phyloP scores from a whole-genome alignment of 495 filamentous ascomycete species.

The Xylaria grammica region DNA sequence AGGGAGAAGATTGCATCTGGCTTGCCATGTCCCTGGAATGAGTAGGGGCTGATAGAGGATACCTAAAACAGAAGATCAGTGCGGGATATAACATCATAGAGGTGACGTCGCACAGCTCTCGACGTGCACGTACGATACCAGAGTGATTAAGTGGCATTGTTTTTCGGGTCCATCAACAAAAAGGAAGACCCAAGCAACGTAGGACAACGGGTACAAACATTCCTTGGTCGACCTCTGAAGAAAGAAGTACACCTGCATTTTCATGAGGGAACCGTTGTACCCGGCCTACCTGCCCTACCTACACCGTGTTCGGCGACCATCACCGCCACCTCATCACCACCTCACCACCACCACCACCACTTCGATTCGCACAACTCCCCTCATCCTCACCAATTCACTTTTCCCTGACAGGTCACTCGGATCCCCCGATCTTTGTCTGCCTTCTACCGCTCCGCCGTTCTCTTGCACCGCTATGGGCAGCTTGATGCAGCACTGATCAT shows the following conservation, averaged over 20 bases:
- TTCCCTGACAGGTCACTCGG: not conserved
- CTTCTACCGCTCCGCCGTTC: not conserved
- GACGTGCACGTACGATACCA: not conserved
- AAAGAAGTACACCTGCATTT: not conserved
- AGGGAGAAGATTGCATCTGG: conserved; percentile 1
- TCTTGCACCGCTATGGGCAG: conserved; percentile 3
- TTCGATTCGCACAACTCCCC: not conserved
- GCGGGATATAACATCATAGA: conserved; percentile 17
- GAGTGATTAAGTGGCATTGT: conserved; percentile 9
- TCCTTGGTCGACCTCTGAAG: not conserved
- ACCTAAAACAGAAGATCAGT: conserved; percentile 7
- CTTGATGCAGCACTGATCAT: not conserved
- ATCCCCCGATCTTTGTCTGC: not conserved
- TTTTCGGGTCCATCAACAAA: not conserved
- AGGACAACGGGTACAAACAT: conserved; percentile 10
- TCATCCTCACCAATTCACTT: not conserved
- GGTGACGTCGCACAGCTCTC: conserved; percentile 7
- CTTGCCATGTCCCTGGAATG: conserved; percentile 1
- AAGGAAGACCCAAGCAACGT: not conserved
- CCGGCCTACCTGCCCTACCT: too few relatives aligned
- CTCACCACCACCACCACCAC: not conserved
- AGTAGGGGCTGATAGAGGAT: not conserved
- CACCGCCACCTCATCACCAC: not conserved
- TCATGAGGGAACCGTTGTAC: not conserved
- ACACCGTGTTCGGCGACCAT: too few relatives aligned